Conservation (phyloP, 805 yeast species). For the Saccharomycopsis fermentans region DNA sequence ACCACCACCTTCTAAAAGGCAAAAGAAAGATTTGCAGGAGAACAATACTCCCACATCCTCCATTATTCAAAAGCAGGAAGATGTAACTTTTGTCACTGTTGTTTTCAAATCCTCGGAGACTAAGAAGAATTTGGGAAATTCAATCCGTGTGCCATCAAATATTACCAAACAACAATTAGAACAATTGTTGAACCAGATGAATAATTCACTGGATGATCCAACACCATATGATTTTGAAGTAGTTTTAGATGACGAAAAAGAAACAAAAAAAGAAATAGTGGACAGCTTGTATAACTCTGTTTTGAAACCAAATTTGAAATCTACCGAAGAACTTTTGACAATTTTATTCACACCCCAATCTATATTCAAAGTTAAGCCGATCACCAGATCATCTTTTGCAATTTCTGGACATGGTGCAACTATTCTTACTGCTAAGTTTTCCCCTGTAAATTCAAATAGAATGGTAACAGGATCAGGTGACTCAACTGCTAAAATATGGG, state of each 20-base stretch:
- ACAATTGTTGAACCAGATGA: constrained; percentile 71
- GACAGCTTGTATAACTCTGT: constrained; percentile 72
- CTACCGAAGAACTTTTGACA: constrained; percentile 90
- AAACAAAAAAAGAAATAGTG: constrained; percentile 46
- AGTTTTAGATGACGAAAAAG: constrained; percentile 32
- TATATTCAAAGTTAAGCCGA: constrained; percentile 83
- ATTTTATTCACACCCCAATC: constrained; percentile 91
- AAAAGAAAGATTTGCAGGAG: constrained; percentile 71
- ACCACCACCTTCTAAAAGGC: constrained; percentile 91
- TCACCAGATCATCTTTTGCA: constrained; percentile 84
- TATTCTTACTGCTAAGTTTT: constrained; percentile 83
- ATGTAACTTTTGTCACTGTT: constrained; percentile 78
- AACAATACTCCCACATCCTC: constrained; percentile 41
- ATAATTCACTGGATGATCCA: constrained; percentile 65
- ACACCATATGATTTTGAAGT: constrained; percentile 84
- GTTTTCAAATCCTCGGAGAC: constrained; percentile 90
- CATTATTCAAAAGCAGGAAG: constrained; percentile 60
- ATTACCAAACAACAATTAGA: constrained; percentile 80
- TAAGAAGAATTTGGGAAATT: constrained; percentile 77
- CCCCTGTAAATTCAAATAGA: constrained; percentile 76
- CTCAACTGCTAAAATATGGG: constrained; percentile 93
- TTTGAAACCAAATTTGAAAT: constrained; percentile 73
- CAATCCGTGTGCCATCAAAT: constrained; percentile 84
- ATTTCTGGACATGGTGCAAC: constrained; percentile 95
- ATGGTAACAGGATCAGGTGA: constrained; percentile 97